Conservation (phyloP, 2,329 filamentous ascomycete genomes). For the Xylogone sp. region DNA sequence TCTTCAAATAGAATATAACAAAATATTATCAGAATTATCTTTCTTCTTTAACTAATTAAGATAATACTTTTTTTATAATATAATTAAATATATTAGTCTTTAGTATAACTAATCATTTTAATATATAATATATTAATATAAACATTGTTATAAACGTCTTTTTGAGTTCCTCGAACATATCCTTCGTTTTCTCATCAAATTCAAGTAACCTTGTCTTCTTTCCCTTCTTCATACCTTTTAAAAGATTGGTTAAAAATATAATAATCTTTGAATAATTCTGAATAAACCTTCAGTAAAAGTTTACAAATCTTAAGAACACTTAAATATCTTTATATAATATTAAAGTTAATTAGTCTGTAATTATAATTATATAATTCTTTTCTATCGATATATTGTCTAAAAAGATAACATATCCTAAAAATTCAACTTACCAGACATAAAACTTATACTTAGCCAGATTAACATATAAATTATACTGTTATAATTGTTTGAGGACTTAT, state of each 20-base stretch:
- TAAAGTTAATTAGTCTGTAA: slow-evolving; percentile 15
- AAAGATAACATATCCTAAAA: slow-evolving; percentile 13
- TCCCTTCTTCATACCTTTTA: not conserved
- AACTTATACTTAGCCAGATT: slow-evolving; percentile 14
- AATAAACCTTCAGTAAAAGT: slow-evolving; percentile 31
- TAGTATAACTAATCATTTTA: not conserved
- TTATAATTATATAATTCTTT: slow-evolving; percentile 8
- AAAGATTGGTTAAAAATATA: not conserved
- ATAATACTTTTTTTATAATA: not conserved
- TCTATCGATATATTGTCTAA: slow-evolving; percentile 14
- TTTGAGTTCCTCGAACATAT: not conserved
- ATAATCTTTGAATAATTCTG: slow-evolving; percentile 14
- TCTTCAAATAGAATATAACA: not conserved
- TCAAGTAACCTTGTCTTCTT: not conserved
- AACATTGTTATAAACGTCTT: not conserved
- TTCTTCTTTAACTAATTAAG: not conserved
- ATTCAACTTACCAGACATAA: slow-evolving; percentile 10
- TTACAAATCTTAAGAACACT: slow-evolving; percentile 27
- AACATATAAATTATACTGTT: not conserved
- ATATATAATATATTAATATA: not conserved
- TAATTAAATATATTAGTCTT: not conserved
- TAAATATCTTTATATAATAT: slow-evolving; percentile 18
- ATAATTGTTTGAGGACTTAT: slow-evolving; percentile 3
- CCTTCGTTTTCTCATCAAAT: not conserved
- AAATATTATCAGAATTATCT: not conserved